Evolutionary conservation across 805 yeast genomes (phyloP), one percentile per base, ranked within the genome.

Genomic region (Ogataea methanolica): DNA sequence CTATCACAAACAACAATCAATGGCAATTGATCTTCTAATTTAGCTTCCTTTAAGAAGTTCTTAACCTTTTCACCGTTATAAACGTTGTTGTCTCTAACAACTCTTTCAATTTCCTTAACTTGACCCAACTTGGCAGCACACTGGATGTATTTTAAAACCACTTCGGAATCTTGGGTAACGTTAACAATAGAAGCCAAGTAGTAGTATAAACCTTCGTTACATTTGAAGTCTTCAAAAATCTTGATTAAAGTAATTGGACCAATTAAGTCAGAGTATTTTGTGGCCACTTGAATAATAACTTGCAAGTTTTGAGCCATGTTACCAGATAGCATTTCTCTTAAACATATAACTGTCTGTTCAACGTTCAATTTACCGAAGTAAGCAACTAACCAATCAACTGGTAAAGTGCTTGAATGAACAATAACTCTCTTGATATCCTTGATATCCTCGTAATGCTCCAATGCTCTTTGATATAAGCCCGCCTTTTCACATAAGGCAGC

Each of bases 41-140:
- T 82, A 52, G 92, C 89, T 67, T 94, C 99, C 71, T 94, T 94
- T 72, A 94, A 78, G 71, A 88, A 95, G 73, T 94, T 94, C 76
- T 94, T 94, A 50, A 94, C 98, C 71, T 91, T 91, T 68, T 94
- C 99, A 50, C 98, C 95, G 65, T 90, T 92, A 70, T 92, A 94
- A 49, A 89, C 92, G 56, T 81, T 87, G 75, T 94, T 94, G 65
- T 90, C 96, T 68, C 94, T 84, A 44, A 90, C 97, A 52, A 94
- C 81, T 68, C 99, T 83, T 74, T 94, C 99, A 62, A 94, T 89
- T 72, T 94, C 99, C 62, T 87, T 86, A 66, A 78, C 76, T 73
- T 94, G 98, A 51, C 91, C 91, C 65, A 89, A 76, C 62, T 80
- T 83, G 37, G 97, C 88, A 53, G 98, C 97, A 50, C 96, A 82